phyloP scores from a whole-genome alignment of 1,284 basidiomycete species.

The Chalciporus piperatoides region DNA sequence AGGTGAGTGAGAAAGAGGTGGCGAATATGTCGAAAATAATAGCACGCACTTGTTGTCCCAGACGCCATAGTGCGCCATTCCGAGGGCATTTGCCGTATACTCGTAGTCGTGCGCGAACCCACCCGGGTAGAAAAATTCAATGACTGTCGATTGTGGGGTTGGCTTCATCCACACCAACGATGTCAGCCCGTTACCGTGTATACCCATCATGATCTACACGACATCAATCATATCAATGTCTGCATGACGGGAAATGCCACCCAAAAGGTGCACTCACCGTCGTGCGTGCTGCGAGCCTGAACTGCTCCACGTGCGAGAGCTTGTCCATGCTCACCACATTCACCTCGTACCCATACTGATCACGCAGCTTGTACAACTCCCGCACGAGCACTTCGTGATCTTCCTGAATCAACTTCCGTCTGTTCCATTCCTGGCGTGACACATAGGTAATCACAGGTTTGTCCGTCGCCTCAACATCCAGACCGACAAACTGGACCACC shows the following conservation, averaged over 20 bases:
- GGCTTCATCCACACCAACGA: slow-evolving; percentile 85
- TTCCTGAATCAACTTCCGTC: slow-evolving; percentile 63
- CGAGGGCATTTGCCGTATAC: slow-evolving; percentile 73
- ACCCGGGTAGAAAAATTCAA: slow-evolving; percentile 85
- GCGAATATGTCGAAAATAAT: background rate
- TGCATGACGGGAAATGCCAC: background rate
- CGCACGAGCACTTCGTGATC: slow-evolving; percentile 65
- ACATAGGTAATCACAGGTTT: slow-evolving; percentile 82
- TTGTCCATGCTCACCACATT: slow-evolving; percentile 83
- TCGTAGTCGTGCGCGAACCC: slow-evolving; percentile 89
- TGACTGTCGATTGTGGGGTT: slow-evolving; percentile 68
- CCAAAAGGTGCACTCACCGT: slow-evolving; percentile 51
- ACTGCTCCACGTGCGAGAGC: slow-evolving; percentile 73
- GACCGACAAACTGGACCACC: slow-evolving; percentile 67
- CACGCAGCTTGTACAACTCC: slow-evolving; percentile 61
- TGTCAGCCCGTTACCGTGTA: slow-evolving; percentile 85
- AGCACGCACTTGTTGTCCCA: slow-evolving; percentile 58
- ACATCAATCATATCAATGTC: background rate
- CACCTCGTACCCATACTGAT: slow-evolving; percentile 77
- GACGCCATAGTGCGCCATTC: slow-evolving; percentile 83
- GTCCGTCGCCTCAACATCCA: slow-evolving; percentile 40
- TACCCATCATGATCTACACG: slow-evolving; percentile 76
- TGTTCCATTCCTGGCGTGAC: slow-evolving; percentile 81
- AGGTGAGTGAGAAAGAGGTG: background rate
- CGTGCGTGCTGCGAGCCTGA: slow-evolving; percentile 71